These are phyloP conservation scores for Batkoa obscura DNA, from an alignment of 371 early-diverging fungal genomes.

Conservation along the genomic window DNA sequence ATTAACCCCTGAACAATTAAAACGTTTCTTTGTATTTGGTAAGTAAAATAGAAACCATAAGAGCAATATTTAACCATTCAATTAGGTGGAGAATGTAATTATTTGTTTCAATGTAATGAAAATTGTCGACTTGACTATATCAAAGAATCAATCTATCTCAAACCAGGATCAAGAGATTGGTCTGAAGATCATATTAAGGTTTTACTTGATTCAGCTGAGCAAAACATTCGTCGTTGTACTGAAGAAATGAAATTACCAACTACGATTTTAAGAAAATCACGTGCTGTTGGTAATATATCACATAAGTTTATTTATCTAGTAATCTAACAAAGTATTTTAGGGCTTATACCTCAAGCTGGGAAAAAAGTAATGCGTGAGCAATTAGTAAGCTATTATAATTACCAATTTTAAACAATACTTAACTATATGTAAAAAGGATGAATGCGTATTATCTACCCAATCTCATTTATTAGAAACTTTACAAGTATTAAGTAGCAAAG, in stretches of 20 bases:
- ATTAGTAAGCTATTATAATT: constrained; percentile 18
- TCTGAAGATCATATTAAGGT: constrained; percentile 24
- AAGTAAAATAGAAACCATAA: background rate
- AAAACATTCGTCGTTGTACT: constrained; percentile 26
- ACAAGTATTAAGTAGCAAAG: background rate
- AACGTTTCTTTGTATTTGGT: constrained; percentile 52
- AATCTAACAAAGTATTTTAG: constrained; percentile 7
- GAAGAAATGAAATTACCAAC: constrained; percentile 39
- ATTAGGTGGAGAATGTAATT: constrained; percentile 54
- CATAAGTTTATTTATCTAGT: background rate
- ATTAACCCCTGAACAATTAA: constrained; percentile 21
- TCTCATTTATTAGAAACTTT: constrained; percentile 21
- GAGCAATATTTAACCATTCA: too few species aligned
- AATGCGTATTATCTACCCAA: constrained; percentile 39
- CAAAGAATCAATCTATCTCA: constrained; percentile 24
- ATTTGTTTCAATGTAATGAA: constrained; percentile 39
- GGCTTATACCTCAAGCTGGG: constrained; percentile 15
- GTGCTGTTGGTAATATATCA: constrained; percentile 39
- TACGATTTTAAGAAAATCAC: constrained; percentile 37
- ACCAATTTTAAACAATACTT: too few species aligned
- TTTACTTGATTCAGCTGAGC: constrained; percentile 48
- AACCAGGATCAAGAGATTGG: constrained; percentile 22
- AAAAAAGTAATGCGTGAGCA: constrained; percentile 35
- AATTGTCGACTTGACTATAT: constrained; percentile 35
- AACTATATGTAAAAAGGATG: too few species aligned